Conservation (phyloP, 2,329 filamentous ascomycete genomes). For the Iodosphaeria phyllophila region DNA sequence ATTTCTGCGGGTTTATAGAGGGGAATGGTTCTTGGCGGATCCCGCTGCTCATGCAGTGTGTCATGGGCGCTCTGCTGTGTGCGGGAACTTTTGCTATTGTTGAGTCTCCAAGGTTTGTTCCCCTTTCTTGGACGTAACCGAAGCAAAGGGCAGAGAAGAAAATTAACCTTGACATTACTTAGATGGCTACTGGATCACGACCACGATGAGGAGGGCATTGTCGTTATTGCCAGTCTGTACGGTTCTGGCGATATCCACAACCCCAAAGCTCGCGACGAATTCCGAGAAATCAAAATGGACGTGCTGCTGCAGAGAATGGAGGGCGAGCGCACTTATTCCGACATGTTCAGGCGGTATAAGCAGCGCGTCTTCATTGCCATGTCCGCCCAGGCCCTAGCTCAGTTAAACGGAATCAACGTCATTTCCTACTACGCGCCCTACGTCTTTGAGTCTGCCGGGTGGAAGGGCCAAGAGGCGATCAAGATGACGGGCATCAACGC, state of each 20-base stretch:
- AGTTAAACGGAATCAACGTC: constrained; percentile 97
- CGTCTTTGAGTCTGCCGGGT: constrained; percentile 94
- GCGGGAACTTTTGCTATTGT: constrained; percentile 83
- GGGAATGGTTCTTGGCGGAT: constrained; percentile 78
- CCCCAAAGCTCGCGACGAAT: constrained; percentile 81
- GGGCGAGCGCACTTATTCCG: constrained; percentile 73
- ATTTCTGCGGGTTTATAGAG: constrained; percentile 82
- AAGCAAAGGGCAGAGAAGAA: no score
- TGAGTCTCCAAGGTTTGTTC: constrained; percentile 71
- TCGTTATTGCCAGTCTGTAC: constrained; percentile 95
- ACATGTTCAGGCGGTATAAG: constrained; percentile 89
- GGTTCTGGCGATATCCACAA: constrained; percentile 92
- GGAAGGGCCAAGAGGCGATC: constrained; percentile 75
- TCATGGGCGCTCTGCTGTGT: constrained; percentile 79
- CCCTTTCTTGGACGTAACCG: background rate
- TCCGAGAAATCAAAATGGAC: constrained; percentile 97
- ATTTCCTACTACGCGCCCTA: constrained; percentile 97
- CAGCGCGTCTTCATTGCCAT: constrained; percentile 95
- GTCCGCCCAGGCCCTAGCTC: constrained; percentile 89
- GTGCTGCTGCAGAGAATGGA: constrained; percentile 87
- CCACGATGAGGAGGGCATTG: constrained; percentile 93
- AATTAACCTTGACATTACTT: constrained; percentile 11
- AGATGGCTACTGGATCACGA: constrained; percentile 97
- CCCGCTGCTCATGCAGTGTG: constrained; percentile 77
- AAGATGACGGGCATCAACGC: constrained; percentile 96